Evolutionary conservation across 2,329 filamentous ascomycete species (phyloP).

Genomic region (Penicillium sp.): DNA sequence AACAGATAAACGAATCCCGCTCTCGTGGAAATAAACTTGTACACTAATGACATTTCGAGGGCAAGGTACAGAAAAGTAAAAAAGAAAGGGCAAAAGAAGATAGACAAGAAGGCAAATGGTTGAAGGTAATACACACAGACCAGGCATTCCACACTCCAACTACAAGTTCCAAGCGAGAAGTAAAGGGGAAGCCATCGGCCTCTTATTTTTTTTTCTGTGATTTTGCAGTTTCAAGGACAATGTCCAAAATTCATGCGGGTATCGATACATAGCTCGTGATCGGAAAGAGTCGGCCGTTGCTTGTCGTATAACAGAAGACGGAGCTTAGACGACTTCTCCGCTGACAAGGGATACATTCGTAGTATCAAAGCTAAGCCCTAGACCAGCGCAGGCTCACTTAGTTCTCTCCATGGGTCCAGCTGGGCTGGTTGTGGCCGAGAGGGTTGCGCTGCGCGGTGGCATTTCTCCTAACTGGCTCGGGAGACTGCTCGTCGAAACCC

Average conservation of each 20-base stretch:
- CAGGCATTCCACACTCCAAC: slow-evolving; percentile 1
- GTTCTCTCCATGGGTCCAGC: slow-evolving; percentile 45
- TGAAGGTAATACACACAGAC: slow-evolving; percentile 1
- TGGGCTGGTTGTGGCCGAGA: slow-evolving; percentile 34
- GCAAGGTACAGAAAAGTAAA: not conserved
- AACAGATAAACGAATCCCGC: not conserved
- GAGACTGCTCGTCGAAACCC: slow-evolving; percentile 43
- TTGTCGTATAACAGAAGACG: slow-evolving; percentile 1
- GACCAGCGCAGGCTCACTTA: slow-evolving; percentile 1
- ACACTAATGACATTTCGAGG: not conserved
- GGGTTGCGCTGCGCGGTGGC: slow-evolving; percentile 26
- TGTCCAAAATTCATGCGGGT: slow-evolving; percentile 15
- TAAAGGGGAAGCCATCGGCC: not conserved
- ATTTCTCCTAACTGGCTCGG: slow-evolving; percentile 20
- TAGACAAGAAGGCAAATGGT: slow-evolving; percentile 3
- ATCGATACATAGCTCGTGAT: slow-evolving; percentile 28
- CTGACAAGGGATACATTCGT: not conserved
- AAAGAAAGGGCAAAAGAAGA: not conserved
- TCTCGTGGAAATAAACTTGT: not conserved
- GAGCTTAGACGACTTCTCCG: not conserved
- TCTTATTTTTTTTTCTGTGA: not conserved
- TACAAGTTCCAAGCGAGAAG: not conserved
- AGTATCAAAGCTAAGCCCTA: not conserved
- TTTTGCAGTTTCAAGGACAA: slow-evolving; percentile 6
- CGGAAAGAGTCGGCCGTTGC: slow-evolving; percentile 8